Conservation (phyloP, 805 yeast species). For the Geotrichum ghanense region DNA sequence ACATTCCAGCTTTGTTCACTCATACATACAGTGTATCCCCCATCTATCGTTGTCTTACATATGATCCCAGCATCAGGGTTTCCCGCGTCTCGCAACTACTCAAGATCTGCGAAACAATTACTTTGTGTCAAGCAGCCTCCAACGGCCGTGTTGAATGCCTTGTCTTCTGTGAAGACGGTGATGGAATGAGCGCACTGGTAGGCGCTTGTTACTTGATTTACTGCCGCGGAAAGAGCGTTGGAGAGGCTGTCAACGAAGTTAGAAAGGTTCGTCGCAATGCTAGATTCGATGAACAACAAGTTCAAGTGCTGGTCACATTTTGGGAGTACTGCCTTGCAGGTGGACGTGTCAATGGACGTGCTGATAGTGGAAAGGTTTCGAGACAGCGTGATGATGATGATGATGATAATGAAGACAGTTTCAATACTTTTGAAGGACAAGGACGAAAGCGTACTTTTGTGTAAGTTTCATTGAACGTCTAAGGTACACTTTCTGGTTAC, state of each 20-base stretch:
- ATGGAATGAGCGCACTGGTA: neutral
- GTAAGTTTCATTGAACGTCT: neutral
- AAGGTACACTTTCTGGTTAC: neutral
- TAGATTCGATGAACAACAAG: neutral
- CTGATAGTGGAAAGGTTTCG: neutral
- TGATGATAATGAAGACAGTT: neutral
- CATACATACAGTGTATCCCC: neutral
- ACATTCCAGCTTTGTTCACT: neutral
- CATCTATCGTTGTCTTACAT: neutral
- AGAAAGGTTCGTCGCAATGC: neutral
- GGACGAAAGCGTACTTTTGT: neutral
- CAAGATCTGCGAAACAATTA: neutral
- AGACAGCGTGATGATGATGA: neutral
- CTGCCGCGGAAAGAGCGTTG: neutral
- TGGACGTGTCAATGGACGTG: neutral
- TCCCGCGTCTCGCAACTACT: neutral
- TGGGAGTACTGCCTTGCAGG: neutral
- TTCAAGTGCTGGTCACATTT: conserved; percentile 1
- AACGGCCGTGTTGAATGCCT: neutral
- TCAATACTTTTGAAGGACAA: no score
- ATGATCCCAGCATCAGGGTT: neutral
- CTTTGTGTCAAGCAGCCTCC: neutral
- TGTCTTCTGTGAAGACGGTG: conserved; percentile 1
- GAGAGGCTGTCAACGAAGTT: conserved; percentile 1
- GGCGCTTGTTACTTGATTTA: neutral